These are phyloP conservation scores for Straminergon stramineum DNA, from an alignment of 225 moss, liverwort and hornwort species.

Conservation along the genomic window DNA sequence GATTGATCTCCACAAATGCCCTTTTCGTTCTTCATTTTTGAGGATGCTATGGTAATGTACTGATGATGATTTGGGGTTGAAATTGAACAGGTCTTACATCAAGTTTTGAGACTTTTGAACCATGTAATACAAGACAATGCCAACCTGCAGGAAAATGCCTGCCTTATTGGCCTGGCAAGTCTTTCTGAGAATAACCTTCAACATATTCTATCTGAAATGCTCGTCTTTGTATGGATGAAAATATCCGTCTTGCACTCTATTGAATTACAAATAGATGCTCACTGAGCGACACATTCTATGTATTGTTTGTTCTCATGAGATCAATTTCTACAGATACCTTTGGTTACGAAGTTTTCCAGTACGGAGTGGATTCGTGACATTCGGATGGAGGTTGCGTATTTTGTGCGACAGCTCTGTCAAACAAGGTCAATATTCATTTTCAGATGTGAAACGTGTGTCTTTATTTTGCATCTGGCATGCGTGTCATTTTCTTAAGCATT, in stretches of 20 bases:
- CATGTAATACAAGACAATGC: constrained; percentile 66
- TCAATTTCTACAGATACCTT: constrained; percentile 58
- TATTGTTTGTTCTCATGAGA: neutral
- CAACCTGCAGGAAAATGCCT: constrained; percentile 86
- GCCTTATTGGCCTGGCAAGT: constrained; percentile 90
- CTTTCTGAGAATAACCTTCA: neutral
- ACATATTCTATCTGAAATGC: neutral
- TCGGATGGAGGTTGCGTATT: constrained; percentile 82
- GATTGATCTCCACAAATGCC: neutral
- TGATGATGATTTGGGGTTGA: neutral
- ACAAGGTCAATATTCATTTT: constrained; percentile 43
- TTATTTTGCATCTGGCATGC: neutral
- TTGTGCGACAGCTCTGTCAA: constrained; percentile 84
- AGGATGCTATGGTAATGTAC: neutral
- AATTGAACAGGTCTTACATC: constrained; percentile 62
- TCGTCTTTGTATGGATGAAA: neutral
- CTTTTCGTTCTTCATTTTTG: neutral
- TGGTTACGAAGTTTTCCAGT: constrained; percentile 68
- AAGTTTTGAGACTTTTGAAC: constrained; percentile 75
- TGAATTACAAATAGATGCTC: neutral
- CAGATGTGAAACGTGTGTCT: neutral
- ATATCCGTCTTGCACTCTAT: neutral
- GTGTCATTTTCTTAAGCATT: neutral
- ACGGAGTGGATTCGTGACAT: constrained; percentile 60
- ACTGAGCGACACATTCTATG: neutral